Evolutionary conservation across 331 rosid genomes (phyloP), one percentile per base, ranked within the genome.

Genomic region (Dryas integrifolia): DNA sequence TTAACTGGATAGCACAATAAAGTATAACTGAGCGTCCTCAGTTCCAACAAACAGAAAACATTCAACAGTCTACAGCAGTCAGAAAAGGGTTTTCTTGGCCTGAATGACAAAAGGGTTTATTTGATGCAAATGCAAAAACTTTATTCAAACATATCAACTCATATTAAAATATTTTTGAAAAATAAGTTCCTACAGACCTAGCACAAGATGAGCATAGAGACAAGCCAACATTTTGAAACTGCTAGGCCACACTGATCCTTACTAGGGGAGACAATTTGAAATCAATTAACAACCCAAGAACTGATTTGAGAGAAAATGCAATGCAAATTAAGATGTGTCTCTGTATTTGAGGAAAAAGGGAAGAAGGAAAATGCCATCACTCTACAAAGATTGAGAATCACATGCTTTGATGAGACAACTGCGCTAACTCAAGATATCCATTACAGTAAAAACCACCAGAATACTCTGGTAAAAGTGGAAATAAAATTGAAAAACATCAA

Each of bases 381-480:
- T 65, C 40, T 55, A 75, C 24, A 3, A 53, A 50, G 47, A 30
- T 35, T 0, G 26, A 39, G 38, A 46, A 1, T 13, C 1, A 14
- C 47, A 67, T 14, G 16, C 39, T 50, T 62, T 14, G 56, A 49
- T 15, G 16, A 26, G 48, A 8, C 16, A 50, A 45, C 62, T 41
- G 7, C 18, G 39, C 47, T 39, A 65, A 56, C 58, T 64, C 73
- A 62, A 62, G 16, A 76, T 14, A 48, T 63, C 40, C 47, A 39
- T 26, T 9, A 50, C 59, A 69, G 61, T 5, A 46, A 72, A 79
- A 73, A 55, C 55, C 9, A 65, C 58, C 65, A 70, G 60, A 69
- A 65, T 21, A 60, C 53, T 63, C 30, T 70, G 35, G 50, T 47
- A 30, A 9, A 43, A 18, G 46, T 44, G 76, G 65, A 74, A 59